Conservation (phyloP, 116 monocot genomes). For the Cymodocea nodosa region DNA sequence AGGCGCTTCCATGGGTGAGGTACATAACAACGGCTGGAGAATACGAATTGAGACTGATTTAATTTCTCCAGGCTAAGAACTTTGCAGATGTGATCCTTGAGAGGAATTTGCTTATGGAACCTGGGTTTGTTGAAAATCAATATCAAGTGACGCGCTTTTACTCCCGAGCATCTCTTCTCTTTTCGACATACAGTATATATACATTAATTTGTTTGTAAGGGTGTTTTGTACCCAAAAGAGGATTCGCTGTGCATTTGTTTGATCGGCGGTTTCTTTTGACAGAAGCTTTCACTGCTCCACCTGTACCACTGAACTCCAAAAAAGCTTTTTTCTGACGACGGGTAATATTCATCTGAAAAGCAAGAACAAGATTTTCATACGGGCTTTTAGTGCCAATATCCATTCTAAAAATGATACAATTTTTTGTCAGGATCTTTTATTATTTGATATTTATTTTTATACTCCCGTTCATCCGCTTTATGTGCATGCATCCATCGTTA, state of each 20-base stretch:
- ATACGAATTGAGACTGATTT: slow-evolving; percentile 83
- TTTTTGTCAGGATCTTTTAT: too few relatives aligned
- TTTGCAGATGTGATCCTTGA: background rate
- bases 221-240: background rate
- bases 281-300: background rate
- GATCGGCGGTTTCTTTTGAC: background rate
- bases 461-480: too few relatives aligned
- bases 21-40: slow-evolving; percentile 99
- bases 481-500: too few relatives aligned
- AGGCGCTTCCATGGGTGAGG: slow-evolving; percentile 95
- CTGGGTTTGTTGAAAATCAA: background rate
- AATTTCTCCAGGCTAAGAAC: background rate
- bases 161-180: background rate
- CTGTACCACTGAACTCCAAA: too few relatives aligned
- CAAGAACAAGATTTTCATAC: too few relatives aligned
- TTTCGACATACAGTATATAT: background rate
- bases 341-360: too few relatives aligned
- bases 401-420: too few relatives aligned
- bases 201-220: background rate
- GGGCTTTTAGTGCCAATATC: too few relatives aligned
- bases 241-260: background rate
- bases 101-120: background rate
- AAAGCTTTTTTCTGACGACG: too few relatives aligned
- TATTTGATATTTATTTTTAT: too few relatives aligned
- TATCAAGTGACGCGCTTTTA: background rate